Base-by-base conservation (phyloP, 768 basidiomycete genomes). In the Amanita phalloides region DNA sequence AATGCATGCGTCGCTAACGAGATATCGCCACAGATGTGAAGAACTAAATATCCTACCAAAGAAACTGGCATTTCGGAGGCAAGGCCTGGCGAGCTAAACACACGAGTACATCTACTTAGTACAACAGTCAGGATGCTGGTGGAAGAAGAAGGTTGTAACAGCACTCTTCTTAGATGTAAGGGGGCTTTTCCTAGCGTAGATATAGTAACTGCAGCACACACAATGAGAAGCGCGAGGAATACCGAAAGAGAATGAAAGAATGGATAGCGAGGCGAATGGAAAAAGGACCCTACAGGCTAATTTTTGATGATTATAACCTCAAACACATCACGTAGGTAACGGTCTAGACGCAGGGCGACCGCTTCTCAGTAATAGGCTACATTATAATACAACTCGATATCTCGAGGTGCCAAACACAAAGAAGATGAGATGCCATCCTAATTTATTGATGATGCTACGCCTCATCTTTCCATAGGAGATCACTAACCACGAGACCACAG, bases 251-350 rank as follows among this genome's bases (percentile, higher is more conserved):
- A n/a, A 6, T 11, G 1, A 45, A 17, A 8, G 14, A 30, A 4
- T 45, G 45, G 45, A 28, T 45, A 3, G 20, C 3, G 3, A 2
- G 9, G 10, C 20, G 21, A 4, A 43, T 21, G 21, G 5, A 26
- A 23, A 28, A 41, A 1, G 48, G 11, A 32, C 17, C 21, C n/a
- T n/a, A 56, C 53, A 6, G 30, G 8, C 43, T 56, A 2, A 49
- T 14, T 10, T 58, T 58, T 20, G 56, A 58, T 17, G 56, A 58
- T 30, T 58, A 44, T 20, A n/a, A 20, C 35, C 6, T 58, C 57
- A 5, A 44, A 41, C 1, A 20, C 44, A 1, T 54, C 4, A 37
- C 17, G 42, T 55, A n/a, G 4, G 11, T 3, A 52, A 56, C 25
- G 55, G 55, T 11, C 46, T 56, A 14, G 50, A 49, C 6, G n/a